Evolutionary conservation across 768 basidiomycete species (phyloP).

Genomic region (Lentinula sp.): DNA sequence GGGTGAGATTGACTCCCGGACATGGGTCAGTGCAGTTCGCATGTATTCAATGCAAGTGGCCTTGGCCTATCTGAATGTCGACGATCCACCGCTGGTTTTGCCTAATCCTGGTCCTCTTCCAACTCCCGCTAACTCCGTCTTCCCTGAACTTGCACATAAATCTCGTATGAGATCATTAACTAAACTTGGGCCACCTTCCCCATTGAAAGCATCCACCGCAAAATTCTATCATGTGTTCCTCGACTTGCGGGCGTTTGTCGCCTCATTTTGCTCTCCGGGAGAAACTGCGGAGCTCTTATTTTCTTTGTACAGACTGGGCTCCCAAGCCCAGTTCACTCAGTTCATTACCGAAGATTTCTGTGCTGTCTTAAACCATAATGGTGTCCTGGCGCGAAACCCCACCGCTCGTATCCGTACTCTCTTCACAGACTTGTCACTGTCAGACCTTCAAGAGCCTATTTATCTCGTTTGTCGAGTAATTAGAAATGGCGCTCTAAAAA

Average conservation of each 20-base stretch:
- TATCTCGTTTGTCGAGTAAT: conserved; percentile 90
- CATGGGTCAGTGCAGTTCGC: conserved; percentile 83
- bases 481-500: conserved; percentile 80
- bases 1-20: conserved; percentile 71
- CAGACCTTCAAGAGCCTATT: conserved; percentile 81
- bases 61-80: conserved; percentile 69
- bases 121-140: conserved; percentile 65
- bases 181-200: conserved; percentile 18
- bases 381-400: conserved; percentile 78
- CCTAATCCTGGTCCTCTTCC: conserved; percentile 39
- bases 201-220: conserved; percentile 35
- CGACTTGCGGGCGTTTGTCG: conserved; percentile 89
- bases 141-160: conserved; percentile 46
- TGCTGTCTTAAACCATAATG: conserved; percentile 86
- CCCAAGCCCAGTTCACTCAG: conserved; percentile 73
- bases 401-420: conserved; percentile 73
- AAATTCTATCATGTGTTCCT: conserved; percentile 89
- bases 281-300: conserved; percentile 94
- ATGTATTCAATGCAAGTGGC: conserved; percentile 90
- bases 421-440: conserved; percentile 82
- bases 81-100: conserved; percentile 29
- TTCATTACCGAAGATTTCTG: conserved; percentile 95
- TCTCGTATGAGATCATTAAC: conserved; percentile 29
- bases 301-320: conserved; percentile 80
- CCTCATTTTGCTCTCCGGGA: conserved; percentile 82